phyloP scores from a whole-genome alignment of 169 alveolate genomes.

The Babesia sp. region DNA sequence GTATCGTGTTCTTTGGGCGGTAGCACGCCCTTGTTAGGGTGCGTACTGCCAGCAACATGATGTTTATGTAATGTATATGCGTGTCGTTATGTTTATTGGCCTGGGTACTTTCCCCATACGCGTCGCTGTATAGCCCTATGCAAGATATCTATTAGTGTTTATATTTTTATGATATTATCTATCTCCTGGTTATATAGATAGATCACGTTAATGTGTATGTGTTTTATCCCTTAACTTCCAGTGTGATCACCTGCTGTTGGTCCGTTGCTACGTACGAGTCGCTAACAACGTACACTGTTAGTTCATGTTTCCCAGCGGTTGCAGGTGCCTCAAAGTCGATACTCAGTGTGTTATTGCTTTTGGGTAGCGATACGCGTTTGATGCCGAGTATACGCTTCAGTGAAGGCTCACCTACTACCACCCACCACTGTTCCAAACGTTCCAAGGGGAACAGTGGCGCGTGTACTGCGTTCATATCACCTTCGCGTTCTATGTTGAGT shows the following conservation, averaged over 20 bases:
- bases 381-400: constrained; percentile 85
- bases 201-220: not conserved
- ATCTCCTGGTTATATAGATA: too few species aligned
- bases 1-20: not conserved
- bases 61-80: not conserved
- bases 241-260: constrained; percentile 58
- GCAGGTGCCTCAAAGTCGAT: constrained; percentile 84
- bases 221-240: constrained; percentile 11
- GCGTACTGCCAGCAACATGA: constrained; percentile 11
- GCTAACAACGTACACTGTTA: constrained; percentile 78
- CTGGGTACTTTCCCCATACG: too few species aligned
- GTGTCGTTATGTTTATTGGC: too few species aligned
- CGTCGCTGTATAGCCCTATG: not conserved
- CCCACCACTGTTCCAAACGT: constrained; percentile 99
- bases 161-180: not conserved
- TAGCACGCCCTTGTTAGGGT: not conserved
- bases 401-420: constrained; percentile 91
- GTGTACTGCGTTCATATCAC: constrained; percentile 82
- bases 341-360: constrained; percentile 63
- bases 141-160: not conserved
- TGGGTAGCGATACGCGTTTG: constrained; percentile 81
- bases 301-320: constrained; percentile 76
- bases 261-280: constrained; percentile 85
- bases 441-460: constrained; percentile 94
- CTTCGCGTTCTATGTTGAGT: constrained; percentile 55